Base-by-base conservation (phyloP, 2,329 filamentous ascomycete genomes). In the Lecanicillium sp. region DNA sequence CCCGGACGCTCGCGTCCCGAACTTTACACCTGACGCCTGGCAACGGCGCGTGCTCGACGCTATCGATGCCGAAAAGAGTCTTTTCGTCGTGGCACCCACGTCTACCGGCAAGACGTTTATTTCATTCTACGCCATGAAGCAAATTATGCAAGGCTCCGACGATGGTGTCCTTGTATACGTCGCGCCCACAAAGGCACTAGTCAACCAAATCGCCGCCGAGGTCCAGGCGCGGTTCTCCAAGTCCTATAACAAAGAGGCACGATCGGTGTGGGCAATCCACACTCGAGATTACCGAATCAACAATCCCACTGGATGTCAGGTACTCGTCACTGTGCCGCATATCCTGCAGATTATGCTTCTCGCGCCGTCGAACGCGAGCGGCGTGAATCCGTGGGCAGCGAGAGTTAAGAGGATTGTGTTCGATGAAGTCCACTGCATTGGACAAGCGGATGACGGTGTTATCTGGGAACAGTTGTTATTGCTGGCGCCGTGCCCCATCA, bases 61-160 rank as follows among this genome's bases (percentile, higher is more conserved):
- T 32, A 82, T 90, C 30, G 86, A 91, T 60, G 73, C 72, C 0
- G 72, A 85, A 46, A 77, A 81, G 54, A 88, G 84, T 55, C 67
- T 88, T 0, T 82, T 90, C 50, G 84, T 89, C 1, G 81, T 90
- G 8, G 86, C 86, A 0, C 86, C 86, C 0, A 91, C 86, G 0
- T 87, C 82, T 20, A 83, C 87, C 0, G 87, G 87, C 53, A 91
- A 90, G 63, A 91, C 86, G 0, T 91, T 90, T 62, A 90, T 90
- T 50, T 85, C 80, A 1, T 91, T 90, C 62, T 90, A 91, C 56
- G 86, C 86, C 2, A 91, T 90, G 83, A 84, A 86, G 58, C 82
- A 87, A 58, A 70, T 90, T 1, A 68, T 91, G 9, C 73, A 84
- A 58, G 74, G 75, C 4, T 79, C 78, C 52, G 78, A 90, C 51